Conservation (phyloP, 2,329 filamentous ascomycete species). For the Curvularia hawaiiensis region DNA sequence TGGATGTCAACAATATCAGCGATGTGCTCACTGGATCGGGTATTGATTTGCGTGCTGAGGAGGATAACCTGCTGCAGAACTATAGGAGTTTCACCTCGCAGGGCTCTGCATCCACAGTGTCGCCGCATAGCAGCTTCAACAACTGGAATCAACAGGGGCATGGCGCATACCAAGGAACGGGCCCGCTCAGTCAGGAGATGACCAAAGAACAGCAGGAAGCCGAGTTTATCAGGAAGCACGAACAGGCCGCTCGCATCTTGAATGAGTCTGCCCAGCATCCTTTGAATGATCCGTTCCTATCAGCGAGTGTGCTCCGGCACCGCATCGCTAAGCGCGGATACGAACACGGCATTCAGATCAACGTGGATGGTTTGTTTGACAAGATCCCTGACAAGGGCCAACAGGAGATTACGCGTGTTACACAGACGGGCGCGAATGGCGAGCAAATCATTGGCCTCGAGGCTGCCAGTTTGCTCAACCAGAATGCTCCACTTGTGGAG, state of each 20-base stretch:
- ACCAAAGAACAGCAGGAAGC: conserved; percentile 70
- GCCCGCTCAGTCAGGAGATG: conserved; percentile 57
- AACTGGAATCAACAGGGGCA: conserved; percentile 49
- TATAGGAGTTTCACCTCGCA: conserved; percentile 59
- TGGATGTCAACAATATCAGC: conserved; percentile 72
- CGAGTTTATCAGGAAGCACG: conserved; percentile 68
- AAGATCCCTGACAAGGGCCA: conserved; percentile 43
- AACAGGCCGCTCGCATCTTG: conserved; percentile 65
- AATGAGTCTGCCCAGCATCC: conserved; percentile 69
- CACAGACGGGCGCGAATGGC: conserved; percentile 63
- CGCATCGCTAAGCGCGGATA: conserved; percentile 63
- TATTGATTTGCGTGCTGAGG: conserved; percentile 85
- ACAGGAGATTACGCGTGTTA: conserved; percentile 44
- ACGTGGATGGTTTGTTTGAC: conserved; percentile 61
- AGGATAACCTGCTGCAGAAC: conserved; percentile 75
- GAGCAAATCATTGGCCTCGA: conserved; percentile 63
- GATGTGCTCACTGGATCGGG: conserved; percentile 85
- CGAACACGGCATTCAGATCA: conserved; percentile 63
- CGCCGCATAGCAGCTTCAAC: conserved; percentile 54
- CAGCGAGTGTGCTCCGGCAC: conserved; percentile 63
- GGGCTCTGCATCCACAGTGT: conserved; percentile 39
- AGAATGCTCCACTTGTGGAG: conserved; percentile 75
- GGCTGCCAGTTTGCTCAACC: conserved; percentile 67
- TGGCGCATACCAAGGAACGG: conserved; percentile 48
- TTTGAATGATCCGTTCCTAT: conserved; percentile 74